These are phyloP conservation scores for Leonotis leonurus DNA, from an alignment of 257 asterid genomes.

Conservation along the genomic window DNA sequence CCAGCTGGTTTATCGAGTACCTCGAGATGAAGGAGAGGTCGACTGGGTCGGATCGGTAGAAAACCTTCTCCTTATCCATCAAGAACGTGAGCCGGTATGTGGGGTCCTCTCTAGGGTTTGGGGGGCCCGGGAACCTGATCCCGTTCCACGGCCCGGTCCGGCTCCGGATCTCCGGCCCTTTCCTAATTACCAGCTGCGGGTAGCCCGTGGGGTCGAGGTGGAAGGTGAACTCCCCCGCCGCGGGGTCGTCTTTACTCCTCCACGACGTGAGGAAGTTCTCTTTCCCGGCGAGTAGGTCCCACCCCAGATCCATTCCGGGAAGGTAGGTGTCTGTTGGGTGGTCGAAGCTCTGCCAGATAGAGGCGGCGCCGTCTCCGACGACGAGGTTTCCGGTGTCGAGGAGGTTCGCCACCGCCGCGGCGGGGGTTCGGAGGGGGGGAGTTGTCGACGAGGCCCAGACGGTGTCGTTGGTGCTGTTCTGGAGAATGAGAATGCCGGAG, in stretches of 20 bases:
- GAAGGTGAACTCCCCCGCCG: constrained; percentile 4
- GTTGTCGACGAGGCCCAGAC: constrained; percentile 22
- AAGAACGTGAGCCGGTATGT: constrained; percentile 1
- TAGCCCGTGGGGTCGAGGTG: constrained; percentile 20
- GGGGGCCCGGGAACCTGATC: constrained; percentile 19
- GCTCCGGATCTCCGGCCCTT: not conserved
- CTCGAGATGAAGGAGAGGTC: not conserved
- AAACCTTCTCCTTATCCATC: constrained; percentile 8
- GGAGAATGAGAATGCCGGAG: constrained; percentile 18
- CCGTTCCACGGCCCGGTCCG: constrained; percentile 30
- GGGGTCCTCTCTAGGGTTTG: constrained; percentile 12
- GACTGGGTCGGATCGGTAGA: not conserved
- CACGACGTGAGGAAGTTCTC: constrained; percentile 18
- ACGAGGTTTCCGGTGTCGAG: constrained; percentile 30
- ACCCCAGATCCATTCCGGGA: constrained; percentile 20
- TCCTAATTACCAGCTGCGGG: constrained; percentile 13
- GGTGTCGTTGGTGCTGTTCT: not conserved
- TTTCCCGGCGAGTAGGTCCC: not conserved
- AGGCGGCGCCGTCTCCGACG: constrained; percentile 1
- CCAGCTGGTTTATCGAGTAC: constrained; percentile 1
- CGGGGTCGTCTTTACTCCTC: constrained; percentile 20
- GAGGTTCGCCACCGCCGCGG: constrained; percentile 12
- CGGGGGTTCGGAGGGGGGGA: not conserved
- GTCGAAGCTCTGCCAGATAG: constrained; percentile 24
- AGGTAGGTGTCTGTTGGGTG: constrained; percentile 19